Evolutionary conservation across 2,329 filamentous ascomycete genomes (phyloP).

Genomic region (Parafenestella ontariensis): DNA sequence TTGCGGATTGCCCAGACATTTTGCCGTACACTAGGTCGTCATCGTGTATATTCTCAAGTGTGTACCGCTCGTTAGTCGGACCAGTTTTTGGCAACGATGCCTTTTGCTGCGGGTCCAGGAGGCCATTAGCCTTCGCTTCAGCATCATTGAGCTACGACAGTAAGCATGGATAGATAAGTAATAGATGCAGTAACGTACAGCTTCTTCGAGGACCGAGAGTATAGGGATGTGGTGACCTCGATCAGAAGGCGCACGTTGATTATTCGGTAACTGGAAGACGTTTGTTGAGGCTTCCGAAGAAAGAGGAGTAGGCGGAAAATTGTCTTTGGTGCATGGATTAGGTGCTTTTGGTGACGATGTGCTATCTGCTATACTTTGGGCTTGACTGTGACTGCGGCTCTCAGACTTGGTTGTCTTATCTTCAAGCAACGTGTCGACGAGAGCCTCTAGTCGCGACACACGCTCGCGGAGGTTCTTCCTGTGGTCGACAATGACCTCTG

Average conservation of each 20-base stretch:
- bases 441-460: slow-evolving; percentile 51
- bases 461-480: slow-evolving; percentile 53
- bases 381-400: slow-evolving; percentile 27
- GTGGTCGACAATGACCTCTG: slow-evolving; percentile 50
- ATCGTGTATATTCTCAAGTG: slow-evolving; percentile 39
- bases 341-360: slow-evolving; percentile 37
- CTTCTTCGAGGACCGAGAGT: slow-evolving; percentile 49
- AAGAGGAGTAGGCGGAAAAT: slow-evolving; percentile 42
- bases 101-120: slow-evolving; percentile 27
- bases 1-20: slow-evolving; percentile 31
- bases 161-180: slow-evolving; percentile 19
- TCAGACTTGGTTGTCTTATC: slow-evolving; percentile 44
- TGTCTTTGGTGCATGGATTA: slow-evolving; percentile 31
- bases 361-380: slow-evolving; percentile 33
- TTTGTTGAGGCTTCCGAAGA: slow-evolving; percentile 41
- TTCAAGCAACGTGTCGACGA: slow-evolving; percentile 49
- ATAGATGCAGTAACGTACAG: slow-evolving; percentile 32
- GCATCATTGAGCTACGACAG: slow-evolving; percentile 43
- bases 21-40: slow-evolving; percentile 34
- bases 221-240: slow-evolving; percentile 47
- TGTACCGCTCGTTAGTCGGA: slow-evolving; percentile 31
- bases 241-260: slow-evolving; percentile 31
- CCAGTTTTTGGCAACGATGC: slow-evolving; percentile 21
- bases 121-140: slow-evolving; percentile 39
- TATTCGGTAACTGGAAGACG: slow-evolving; percentile 22